Evolutionary conservation across 1,139 yeast genomes (phyloP).

Genomic region (Taphrina wiesneri): DNA sequence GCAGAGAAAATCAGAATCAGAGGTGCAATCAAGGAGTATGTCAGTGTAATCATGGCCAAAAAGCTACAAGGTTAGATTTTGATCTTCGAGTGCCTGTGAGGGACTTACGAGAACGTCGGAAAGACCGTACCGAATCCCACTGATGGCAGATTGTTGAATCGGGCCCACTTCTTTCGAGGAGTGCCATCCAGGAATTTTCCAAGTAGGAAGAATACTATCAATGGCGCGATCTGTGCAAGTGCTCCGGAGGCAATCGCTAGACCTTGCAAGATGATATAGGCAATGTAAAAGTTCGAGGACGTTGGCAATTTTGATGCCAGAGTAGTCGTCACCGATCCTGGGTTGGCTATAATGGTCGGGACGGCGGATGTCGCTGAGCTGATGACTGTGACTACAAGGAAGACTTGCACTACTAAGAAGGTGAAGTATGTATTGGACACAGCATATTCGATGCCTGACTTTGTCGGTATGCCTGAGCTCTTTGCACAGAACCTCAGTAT

Average conservation of each 20-base stretch:
- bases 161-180: constrained; percentile 80
- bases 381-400: constrained; percentile 75
- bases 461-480: constrained; percentile 67
- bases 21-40: constrained; percentile 83
- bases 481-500: constrained; percentile 61
- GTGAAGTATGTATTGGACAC: constrained; percentile 87
- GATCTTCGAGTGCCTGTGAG: background rate
- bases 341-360: constrained; percentile 62
- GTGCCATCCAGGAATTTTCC: constrained; percentile 73
- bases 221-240: constrained; percentile 71
- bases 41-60: constrained; percentile 66
- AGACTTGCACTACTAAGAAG: constrained; percentile 83
- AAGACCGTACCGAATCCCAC: constrained; percentile 86
- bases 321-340: constrained; percentile 62
- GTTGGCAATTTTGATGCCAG: constrained; percentile 77
- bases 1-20: constrained; percentile 68
- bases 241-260: constrained; percentile 77
- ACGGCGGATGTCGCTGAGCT: constrained; percentile 81
- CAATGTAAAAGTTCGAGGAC: constrained; percentile 77
- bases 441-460: constrained; percentile 70
- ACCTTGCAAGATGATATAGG: constrained; percentile 78
- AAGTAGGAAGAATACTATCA: constrained; percentile 67
- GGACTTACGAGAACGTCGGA: constrained; percentile 59
- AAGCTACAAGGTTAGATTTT: background rate
- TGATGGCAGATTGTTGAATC: constrained; percentile 63